Evolutionary conservation across 768 basidiomycete genomes (phyloP), one percentile per base, ranked within the genome.

Genomic region (Candolleomyces eurysporus): DNA sequence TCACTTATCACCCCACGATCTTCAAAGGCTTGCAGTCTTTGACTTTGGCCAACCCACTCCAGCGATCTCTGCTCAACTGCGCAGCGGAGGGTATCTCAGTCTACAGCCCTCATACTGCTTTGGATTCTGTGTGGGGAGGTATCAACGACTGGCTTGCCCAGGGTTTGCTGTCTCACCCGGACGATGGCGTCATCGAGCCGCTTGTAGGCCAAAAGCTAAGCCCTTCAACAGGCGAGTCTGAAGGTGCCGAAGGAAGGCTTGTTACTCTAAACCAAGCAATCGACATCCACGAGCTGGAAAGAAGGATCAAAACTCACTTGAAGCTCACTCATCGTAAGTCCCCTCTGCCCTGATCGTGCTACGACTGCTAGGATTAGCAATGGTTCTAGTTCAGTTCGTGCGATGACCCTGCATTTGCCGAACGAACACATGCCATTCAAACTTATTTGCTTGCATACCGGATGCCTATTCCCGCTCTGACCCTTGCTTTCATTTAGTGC

Each of bases 61-160:
- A 96, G 75, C 72, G 83, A 2, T 90, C 89, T 4, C 81, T 98
- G 22, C 82, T 98, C 5, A 82, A 78, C 59, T 92, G 95, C 63
- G 88, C 89, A 0, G 88, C 92, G 0, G 80, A 85, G 13, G 95
- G 95, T 0, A 88, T 98, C 59, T 90, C 89, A 1, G 82, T 98
- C 5, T 96, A 91, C 76, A 83, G 83, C 45, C 94, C 96, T 2
- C 96, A 98, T 75, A 93, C 91, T 0, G 85, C 93, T 0, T 81
- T 97, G 17, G 96, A 98, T 75, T 82, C 81, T n/a, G 86, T 91
- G 1, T 81, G 84, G 66, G 91, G 84, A 5, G 96, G 96, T 0
- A 84, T 96, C 57, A 97, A 96, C 69, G 94, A 96, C 74, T 97
- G 92, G 91, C 82, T 95, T 16, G 90, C 86, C 1, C 69, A 77